Conservation (phyloP, 1,139 yeast genomes). For the Pneumocystis wakefieldiae region DNA sequence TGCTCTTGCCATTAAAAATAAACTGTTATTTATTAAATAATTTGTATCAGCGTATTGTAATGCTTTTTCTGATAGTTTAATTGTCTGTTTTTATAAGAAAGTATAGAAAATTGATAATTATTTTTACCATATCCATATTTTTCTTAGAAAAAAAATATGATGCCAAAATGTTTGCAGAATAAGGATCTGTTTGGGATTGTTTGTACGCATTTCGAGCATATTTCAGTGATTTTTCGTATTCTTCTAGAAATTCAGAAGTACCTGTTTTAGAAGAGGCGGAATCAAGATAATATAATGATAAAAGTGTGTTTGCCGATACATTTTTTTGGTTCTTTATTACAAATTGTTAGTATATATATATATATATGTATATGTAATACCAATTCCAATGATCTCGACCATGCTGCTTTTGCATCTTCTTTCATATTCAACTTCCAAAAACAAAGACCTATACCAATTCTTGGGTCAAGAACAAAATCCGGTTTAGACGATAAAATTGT, state of each 20-base stretch:
- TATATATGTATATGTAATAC: not conserved
- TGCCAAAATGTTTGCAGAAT: constrained; percentile 35
- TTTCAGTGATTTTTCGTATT: constrained; percentile 25
- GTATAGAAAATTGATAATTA: not conserved
- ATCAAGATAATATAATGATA: constrained; percentile 57
- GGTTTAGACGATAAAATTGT: constrained; percentile 68
- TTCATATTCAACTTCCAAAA: constrained; percentile 78
- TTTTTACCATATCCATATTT: constrained; percentile 37
- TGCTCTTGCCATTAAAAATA: constrained; percentile 77
- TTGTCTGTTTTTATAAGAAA: constrained; percentile 12
- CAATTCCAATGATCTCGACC: constrained; percentile 66
- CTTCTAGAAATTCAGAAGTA: constrained; percentile 21
- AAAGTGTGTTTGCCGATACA: constrained; percentile 48
- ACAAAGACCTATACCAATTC: constrained; percentile 89
- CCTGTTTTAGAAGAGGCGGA: constrained; percentile 33
- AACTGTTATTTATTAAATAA: constrained; percentile 52
- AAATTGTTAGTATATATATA: not conserved
- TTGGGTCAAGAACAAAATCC: constrained; percentile 65
- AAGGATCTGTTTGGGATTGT: constrained; percentile 25
- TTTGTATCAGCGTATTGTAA: constrained; percentile 29
- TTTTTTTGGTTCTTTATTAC: constrained; percentile 33
- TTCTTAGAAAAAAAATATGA: constrained; percentile 47
- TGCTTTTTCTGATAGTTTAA: constrained; percentile 41
- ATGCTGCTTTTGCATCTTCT: constrained; percentile 60
- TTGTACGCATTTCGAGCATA: constrained; percentile 28